Conservation (phyloP, 2,329 filamentous ascomycete species). For the Fusarium palustre region DNA sequence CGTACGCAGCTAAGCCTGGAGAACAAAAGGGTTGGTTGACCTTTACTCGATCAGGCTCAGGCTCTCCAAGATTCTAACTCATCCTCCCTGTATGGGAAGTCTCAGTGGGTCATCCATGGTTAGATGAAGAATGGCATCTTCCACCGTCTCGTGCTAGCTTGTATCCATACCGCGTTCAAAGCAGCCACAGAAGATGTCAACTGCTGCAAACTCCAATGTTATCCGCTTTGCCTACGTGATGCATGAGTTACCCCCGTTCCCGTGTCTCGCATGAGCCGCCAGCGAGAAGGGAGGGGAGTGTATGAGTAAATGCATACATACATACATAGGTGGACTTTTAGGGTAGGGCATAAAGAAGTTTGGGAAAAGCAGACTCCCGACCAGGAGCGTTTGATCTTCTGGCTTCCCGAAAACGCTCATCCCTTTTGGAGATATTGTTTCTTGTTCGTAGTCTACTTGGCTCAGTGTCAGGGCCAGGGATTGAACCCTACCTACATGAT, state of each 20-base stretch:
- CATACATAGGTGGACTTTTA: neutral
- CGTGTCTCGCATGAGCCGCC: conserved; percentile 43
- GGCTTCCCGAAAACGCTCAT: conserved; percentile 18
- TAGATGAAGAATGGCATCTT: conserved; percentile 11
- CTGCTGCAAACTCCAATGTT: conserved; percentile 34
- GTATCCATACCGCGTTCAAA: conserved; percentile 19
- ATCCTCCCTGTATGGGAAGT: conserved; percentile 1
- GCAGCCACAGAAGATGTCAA: conserved; percentile 26
- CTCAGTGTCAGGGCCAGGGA: neutral
- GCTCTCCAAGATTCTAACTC: neutral
- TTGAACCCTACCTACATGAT: neutral
- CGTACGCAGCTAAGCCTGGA: conserved; percentile 24
- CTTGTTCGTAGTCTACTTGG: neutral
- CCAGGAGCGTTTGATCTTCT: neutral
- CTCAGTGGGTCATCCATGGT: conserved; percentile 1
- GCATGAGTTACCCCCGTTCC: conserved; percentile 11
- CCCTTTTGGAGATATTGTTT: conserved; percentile 16
- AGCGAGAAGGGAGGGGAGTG: neutral
- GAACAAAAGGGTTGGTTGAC: neutral
- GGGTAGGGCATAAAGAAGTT: conserved; percentile 4
- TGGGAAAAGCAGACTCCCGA: neutral
- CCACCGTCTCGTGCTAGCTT: conserved; percentile 8
- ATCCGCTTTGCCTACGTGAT: conserved; percentile 19
- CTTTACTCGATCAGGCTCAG: conserved; percentile 1
- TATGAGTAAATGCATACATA: neutral